Percentiles rank a stretch among this genome's conserved stretches.
Evolutionary conservation across 306 rosid species (phyloP).

Genomic region (Casuarina glauca): DNA sequence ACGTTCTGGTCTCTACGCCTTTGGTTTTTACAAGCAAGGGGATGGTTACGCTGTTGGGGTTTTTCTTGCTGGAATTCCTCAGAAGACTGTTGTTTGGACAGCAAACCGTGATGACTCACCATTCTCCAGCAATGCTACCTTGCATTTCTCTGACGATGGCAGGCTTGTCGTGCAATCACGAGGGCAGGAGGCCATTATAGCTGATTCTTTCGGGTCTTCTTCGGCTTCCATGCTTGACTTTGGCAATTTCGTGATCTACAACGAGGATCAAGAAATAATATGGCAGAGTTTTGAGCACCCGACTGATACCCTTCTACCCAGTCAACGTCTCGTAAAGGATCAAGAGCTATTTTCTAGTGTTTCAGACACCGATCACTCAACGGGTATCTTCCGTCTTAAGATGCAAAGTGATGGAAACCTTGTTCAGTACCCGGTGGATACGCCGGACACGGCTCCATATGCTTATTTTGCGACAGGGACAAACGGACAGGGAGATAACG

Average conservation of each 20-base stretch:
- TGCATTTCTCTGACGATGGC: slow-evolving; percentile 23
- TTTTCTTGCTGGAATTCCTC: slow-evolving; percentile 7
- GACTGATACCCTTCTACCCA: slow-evolving; percentile 27
- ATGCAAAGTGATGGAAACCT: slow-evolving; percentile 34
- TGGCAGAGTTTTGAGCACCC: slow-evolving; percentile 30
- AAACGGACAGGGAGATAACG: background rate
- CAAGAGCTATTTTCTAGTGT: slow-evolving; percentile 4
- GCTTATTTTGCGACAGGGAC: background rate
- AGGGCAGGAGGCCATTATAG: background rate
- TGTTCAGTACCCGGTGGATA: slow-evolving; percentile 17
- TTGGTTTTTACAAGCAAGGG: background rate
- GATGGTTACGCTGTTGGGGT: background rate
- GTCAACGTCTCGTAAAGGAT: background rate
- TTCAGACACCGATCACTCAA: slow-evolving; percentile 17
- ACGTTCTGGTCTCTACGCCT: background rate
- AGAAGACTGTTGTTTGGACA: slow-evolving; percentile 36
- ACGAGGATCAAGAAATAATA: background rate
- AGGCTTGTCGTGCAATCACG: slow-evolving; percentile 11
- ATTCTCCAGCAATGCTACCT: slow-evolving; percentile 5
- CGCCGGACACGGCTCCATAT: background rate
- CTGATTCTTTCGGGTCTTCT: background rate
- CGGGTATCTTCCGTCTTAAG: slow-evolving; percentile 11
- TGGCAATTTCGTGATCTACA: slow-evolving; percentile 28
- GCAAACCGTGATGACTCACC: slow-evolving; percentile 18
- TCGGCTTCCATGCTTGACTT: slow-evolving; percentile 29